Percentiles rank a stretch among this genome's conserved stretches.
Evolutionary conservation across 179 eudicot species (phyloP).

Genomic region (Camellia oleifera): DNA sequence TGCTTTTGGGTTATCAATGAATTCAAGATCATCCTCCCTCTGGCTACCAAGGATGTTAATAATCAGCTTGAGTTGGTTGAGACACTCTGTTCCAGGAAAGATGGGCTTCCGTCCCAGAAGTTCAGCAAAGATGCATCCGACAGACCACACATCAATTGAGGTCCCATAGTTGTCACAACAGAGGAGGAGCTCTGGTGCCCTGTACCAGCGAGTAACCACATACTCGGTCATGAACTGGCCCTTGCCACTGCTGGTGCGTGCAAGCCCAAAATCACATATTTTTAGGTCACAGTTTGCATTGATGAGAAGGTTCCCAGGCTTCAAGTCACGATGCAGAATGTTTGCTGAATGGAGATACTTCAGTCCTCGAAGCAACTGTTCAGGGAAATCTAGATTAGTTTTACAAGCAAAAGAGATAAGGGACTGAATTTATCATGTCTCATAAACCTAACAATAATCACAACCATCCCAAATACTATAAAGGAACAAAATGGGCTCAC

Average conservation of each 20-base stretch:
- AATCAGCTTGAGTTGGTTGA: slow-evolving; percentile 68
- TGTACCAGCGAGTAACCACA: slow-evolving; percentile 79
- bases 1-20: slow-evolving; percentile 67
- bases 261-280: slow-evolving; percentile 79
- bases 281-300: slow-evolving; percentile 78
- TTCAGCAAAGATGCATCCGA: slow-evolving; percentile 85
- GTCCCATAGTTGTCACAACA: slow-evolving; percentile 83
- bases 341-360: slow-evolving; percentile 80
- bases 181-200: slow-evolving; percentile 77
- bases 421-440: too few relatives aligned
- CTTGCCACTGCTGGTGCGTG: slow-evolving; percentile 66
- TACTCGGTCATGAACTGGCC: slow-evolving; percentile 81
- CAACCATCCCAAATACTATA: too few relatives aligned
- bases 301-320: slow-evolving; percentile 79
- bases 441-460: too few relatives aligned
- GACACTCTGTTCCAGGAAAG: slow-evolving; percentile 75
- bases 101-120: slow-evolving; percentile 75
- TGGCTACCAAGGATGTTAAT: slow-evolving; percentile 70
- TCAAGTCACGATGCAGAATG: slow-evolving; percentile 79
- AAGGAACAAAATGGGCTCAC: too few relatives aligned
- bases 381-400: slow-evolving; percentile 8
- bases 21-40: slow-evolving; percentile 54
- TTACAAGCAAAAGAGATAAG: neutral
- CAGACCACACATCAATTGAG: slow-evolving; percentile 82
- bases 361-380: slow-evolving; percentile 72